Evolutionary conservation across 1,139 yeast genomes (phyloP), one percentile per base, ranked within the genome.

Genomic region (Suhomyces bokatorum): DNA sequence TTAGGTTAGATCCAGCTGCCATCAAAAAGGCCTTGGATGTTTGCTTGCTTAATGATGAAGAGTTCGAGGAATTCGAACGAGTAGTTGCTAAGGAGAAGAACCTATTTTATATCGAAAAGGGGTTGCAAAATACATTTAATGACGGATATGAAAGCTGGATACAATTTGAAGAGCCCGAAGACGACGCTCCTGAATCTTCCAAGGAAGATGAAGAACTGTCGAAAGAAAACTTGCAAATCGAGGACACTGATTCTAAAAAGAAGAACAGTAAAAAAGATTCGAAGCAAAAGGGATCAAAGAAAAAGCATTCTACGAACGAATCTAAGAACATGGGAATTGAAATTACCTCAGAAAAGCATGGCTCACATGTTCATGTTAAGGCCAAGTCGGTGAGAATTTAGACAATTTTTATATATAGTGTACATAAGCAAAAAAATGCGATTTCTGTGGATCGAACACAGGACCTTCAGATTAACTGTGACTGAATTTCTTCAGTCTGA

Each of bases 401-500:
- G 29, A 26, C 12, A 3, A 3, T 26, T 11, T 26, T n/a, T n/a
- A n/a, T n/a, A n/a, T 2, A 26, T 29, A 14, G 41, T 33, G 24
- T 20, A 20, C 24, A 20, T 20, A 20, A 20, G 2, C 24, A 45
- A 27, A 50, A 51, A 32, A 38, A 45, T 54, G 58, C 58, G 56
- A 48, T 50, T 53, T 54, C 48, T 60, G 78, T 73, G 78, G 78
- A 73, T 73, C 77, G 78, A 73, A 73, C 78, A 73, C 78, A 73
- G 75, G 77, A 73, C 78, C 78, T 73, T 69, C 77, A 72, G 77
- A 73, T 73, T 61, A 63, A 61, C 66, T 63, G 64, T 55, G 66
- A 64, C 68, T 54, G 60, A 60, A 59, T 49, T 42, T 49, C 87
- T 83, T 83, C 87, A 83, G 88, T 83, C 88, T 82, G 85, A 80